Conservation (phyloP, 1,139 yeast species). For the Yamadazyma siamensis region DNA sequence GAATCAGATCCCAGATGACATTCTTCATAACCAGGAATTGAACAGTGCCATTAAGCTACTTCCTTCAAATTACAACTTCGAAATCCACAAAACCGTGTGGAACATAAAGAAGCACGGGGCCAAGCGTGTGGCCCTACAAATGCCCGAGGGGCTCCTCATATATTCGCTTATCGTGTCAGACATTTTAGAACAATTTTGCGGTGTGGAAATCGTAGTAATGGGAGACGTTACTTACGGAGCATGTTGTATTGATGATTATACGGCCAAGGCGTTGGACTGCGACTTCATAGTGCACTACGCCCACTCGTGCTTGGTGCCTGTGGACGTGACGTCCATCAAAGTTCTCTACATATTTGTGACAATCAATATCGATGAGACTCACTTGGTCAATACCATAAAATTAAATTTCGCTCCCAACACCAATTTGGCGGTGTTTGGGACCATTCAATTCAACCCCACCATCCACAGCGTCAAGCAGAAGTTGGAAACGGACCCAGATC, state of each 20-base stretch:
- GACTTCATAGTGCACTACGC: constrained; percentile 96
- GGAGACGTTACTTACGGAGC: constrained; percentile 99
- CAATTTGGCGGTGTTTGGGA: constrained; percentile 80
- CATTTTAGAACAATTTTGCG: constrained; percentile 86
- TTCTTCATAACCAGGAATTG: constrained; percentile 71
- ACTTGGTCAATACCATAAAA: constrained; percentile 71
- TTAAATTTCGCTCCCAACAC: constrained; percentile 64
- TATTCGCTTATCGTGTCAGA: constrained; percentile 86
- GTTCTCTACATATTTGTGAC: constrained; percentile 95
- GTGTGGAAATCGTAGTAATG: constrained; percentile 88
- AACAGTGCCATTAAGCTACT: constrained; percentile 76
- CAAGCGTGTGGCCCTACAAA: constrained; percentile 80
- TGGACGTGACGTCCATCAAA: constrained; percentile 84
- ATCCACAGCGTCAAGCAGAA: constrained; percentile 73
- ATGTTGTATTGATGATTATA: constrained; percentile 94
- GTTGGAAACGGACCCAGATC: constrained; percentile 45
- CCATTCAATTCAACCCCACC: constrained; percentile 95
- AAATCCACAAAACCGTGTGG: constrained; percentile 94
- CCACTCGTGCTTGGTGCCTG: constrained; percentile 94
- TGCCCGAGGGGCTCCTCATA: constrained; percentile 94
- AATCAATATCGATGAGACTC: constrained; percentile 80
- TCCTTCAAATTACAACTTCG: constrained; percentile 92
- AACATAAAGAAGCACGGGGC: constrained; percentile 74
- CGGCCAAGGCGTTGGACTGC: constrained; percentile 89
- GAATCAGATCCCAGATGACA: constrained; percentile 90